phyloP scores from a whole-genome alignment of 352 stramenopile species.

The Globisporangium iwayamae region DNA sequence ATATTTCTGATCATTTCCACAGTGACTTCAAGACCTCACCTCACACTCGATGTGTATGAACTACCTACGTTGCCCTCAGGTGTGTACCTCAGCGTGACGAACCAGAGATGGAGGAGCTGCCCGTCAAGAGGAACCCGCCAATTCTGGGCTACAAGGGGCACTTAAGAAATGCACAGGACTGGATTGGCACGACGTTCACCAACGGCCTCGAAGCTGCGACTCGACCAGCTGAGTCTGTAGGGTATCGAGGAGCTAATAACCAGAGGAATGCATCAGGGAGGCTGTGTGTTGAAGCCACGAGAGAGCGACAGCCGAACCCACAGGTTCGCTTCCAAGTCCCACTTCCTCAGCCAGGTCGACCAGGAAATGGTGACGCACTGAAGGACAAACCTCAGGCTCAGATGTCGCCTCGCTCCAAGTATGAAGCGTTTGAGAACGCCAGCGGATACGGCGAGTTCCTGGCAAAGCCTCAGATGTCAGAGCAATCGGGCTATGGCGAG shows the following conservation, averaged over 20 bases:
- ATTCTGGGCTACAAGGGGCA: slow-evolving; percentile 69
- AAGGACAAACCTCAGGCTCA: background rate
- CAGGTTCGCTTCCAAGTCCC: slow-evolving; percentile 13
- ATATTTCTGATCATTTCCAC: background rate
- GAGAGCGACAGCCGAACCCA: background rate
- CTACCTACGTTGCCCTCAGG: slow-evolving; percentile 4
- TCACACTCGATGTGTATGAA: no score
- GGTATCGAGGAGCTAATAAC: slow-evolving; percentile 5
- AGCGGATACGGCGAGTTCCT: slow-evolving; percentile 30
- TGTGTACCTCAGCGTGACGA: slow-evolving; percentile 27
- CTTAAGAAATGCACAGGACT: slow-evolving; percentile 49
- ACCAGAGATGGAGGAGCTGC: slow-evolving; percentile 18
- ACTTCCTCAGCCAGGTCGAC: background rate
- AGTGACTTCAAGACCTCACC: no score
- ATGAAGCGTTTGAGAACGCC: slow-evolving; percentile 26
- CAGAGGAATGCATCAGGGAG: background rate
- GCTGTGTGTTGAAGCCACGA: background rate
- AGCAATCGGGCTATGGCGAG: slow-evolving; percentile 15
- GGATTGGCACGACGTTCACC: slow-evolving; percentile 69
- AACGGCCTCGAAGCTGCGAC: slow-evolving; percentile 38
- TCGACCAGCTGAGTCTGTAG: slow-evolving; percentile 15
- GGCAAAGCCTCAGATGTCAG: slow-evolving; percentile 1
- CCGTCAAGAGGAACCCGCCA: slow-evolving; percentile 24
- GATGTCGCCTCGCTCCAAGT: slow-evolving; percentile 12
- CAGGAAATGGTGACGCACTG: background rate